These are phyloP conservation scores for Tulasnella sp. DNA, from an alignment of 768 basidiomycete species.

Conservation along the genomic window DNA sequence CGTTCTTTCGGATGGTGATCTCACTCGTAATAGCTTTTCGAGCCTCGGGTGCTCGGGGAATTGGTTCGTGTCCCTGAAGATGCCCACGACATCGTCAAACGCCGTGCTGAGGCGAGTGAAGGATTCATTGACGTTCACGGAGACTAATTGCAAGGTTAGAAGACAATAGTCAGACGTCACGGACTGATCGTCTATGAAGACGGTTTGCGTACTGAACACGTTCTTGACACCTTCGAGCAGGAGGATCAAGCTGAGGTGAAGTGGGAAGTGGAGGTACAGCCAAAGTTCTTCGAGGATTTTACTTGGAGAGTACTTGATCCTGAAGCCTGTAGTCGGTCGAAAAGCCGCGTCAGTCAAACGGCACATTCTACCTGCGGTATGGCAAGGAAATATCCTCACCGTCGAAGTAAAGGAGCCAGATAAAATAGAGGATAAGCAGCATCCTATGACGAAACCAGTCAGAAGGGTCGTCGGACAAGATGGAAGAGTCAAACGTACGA, in stretches of 20 bases:
- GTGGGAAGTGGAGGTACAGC: conserved; percentile 17
- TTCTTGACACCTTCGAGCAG: conserved; percentile 13
- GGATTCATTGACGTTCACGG: background rate
- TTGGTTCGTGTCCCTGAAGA: background rate
- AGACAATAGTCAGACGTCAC: background rate
- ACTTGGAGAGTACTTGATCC: conserved; percentile 1
- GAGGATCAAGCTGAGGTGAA: conserved; percentile 12
- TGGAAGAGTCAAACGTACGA: background rate
- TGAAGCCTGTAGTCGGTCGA: background rate
- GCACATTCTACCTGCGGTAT: background rate
- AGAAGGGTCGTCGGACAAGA: background rate
- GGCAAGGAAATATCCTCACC: background rate
- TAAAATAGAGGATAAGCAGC: background rate
- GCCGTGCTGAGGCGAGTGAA: background rate
- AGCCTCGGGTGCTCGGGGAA: background rate
- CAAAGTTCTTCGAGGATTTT: background rate
- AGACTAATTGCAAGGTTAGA: background rate
- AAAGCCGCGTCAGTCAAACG: background rate
- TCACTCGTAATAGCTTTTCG: background rate
- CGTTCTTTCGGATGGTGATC: background rate
- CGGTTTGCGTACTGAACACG: background rate
- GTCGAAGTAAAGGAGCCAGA: conserved; percentile 24
- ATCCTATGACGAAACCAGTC: background rate
- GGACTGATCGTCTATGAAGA: background rate
- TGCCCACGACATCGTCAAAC: background rate